Conservation (phyloP, 2,329 filamentous ascomycete genomes). For the Ramichloridium luteum region DNA sequence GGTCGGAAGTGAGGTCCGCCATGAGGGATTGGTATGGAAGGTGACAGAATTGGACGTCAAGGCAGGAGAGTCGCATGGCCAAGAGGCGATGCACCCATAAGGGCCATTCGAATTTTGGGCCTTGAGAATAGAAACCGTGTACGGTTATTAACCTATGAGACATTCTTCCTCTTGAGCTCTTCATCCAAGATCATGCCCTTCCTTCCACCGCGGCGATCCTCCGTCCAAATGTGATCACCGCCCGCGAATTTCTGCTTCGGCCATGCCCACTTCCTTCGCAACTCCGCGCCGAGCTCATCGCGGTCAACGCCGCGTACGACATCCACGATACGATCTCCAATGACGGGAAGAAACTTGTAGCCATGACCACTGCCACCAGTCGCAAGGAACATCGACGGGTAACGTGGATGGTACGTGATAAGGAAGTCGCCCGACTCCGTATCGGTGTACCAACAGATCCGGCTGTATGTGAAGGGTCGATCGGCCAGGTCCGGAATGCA, state of each 20-base stretch:
- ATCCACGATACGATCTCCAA: slow-evolving; percentile 44
- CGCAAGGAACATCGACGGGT: slow-evolving; percentile 43
- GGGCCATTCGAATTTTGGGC: no score
- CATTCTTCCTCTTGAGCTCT: slow-evolving; percentile 20
- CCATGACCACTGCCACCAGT: slow-evolving; percentile 51
- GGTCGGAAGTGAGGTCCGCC: not conserved
- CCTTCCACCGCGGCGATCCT: slow-evolving; percentile 28
- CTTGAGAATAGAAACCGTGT: no score
- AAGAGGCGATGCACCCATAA: no score
- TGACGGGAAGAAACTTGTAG: slow-evolving; percentile 49
- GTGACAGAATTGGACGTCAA: no score
- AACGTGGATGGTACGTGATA: slow-evolving; percentile 39
- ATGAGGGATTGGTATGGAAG: not conserved
- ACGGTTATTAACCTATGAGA: no score
- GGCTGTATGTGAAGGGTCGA: slow-evolving; percentile 35
- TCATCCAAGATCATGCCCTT: slow-evolving; percentile 26
- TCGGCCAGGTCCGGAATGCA: slow-evolving; percentile 33
- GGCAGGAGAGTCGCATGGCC: no score
- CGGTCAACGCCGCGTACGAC: slow-evolving; percentile 33
- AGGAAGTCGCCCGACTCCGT: slow-evolving; percentile 44
- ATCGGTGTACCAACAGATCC: slow-evolving; percentile 47
- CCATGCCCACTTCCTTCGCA: slow-evolving; percentile 52
- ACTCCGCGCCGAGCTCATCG: slow-evolving; percentile 31
- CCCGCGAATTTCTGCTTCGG: slow-evolving; percentile 26
- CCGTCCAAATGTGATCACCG: slow-evolving; percentile 26